Conservation (phyloP, 2,329 filamentous ascomycete genomes). For the Neofusicoccum ribis region DNA sequence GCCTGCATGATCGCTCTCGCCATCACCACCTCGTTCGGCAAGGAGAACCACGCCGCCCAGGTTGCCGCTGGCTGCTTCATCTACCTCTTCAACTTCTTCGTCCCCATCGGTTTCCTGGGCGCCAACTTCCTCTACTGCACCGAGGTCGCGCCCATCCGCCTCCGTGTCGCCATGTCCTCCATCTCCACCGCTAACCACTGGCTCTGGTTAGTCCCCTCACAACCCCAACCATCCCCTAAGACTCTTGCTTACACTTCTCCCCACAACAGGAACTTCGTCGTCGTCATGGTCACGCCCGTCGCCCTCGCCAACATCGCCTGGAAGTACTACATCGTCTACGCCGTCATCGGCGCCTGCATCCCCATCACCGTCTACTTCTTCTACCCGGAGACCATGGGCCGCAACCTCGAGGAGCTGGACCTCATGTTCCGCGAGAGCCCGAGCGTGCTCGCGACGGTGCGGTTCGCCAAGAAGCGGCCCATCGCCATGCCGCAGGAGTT, state of each 20-base stretch:
- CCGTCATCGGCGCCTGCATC: slow-evolving; percentile 48
- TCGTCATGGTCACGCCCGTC: slow-evolving; percentile 48
- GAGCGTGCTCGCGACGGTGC: slow-evolving; percentile 30
- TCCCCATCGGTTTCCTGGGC: slow-evolving; percentile 60
- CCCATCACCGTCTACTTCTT: slow-evolving; percentile 48
- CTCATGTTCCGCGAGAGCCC: slow-evolving; percentile 43
- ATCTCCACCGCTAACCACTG: slow-evolving; percentile 58
- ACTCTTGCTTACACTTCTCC: slow-evolving; percentile 32
- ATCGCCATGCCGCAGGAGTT: slow-evolving; percentile 16
- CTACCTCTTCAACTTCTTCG: slow-evolving; percentile 62
- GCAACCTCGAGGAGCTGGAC: slow-evolving; percentile 48
- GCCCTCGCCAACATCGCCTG: slow-evolving; percentile 54
- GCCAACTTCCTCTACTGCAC: slow-evolving; percentile 63
- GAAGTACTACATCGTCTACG: slow-evolving; percentile 54
- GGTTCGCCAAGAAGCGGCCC: slow-evolving; percentile 17
- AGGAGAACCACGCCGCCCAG: slow-evolving; percentile 47
- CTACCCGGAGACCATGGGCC: slow-evolving; percentile 53
- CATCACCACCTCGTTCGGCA: slow-evolving; percentile 52
- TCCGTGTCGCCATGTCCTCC: slow-evolving; percentile 57
- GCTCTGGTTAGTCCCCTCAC: slow-evolving; percentile 42
- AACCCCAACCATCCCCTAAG: not conserved
- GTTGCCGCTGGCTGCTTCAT: slow-evolving; percentile 58
- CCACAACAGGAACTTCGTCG: slow-evolving; percentile 42
- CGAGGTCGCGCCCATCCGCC: slow-evolving; percentile 55
- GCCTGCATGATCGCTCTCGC: slow-evolving; percentile 57